These are phyloP conservation scores for Diaporthe ampelina DNA, from an alignment of 2,329 filamentous ascomycete species.

Conservation along the genomic window DNA sequence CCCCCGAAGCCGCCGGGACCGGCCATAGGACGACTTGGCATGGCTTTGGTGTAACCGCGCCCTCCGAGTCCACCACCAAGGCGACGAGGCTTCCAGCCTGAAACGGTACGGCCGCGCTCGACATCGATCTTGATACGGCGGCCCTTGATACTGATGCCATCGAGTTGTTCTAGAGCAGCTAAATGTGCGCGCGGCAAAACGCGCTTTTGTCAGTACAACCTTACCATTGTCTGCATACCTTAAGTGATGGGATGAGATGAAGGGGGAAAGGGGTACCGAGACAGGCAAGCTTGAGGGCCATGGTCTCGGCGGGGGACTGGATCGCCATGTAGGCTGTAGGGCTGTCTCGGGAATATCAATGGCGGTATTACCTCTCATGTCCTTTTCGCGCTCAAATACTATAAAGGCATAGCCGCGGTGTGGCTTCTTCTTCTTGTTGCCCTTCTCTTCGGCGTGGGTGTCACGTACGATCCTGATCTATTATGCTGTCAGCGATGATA, in stretches of 20 bases:
- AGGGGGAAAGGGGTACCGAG: constrained; percentile 51
- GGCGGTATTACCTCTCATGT: constrained; percentile 94
- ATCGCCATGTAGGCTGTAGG: constrained; percentile 56
- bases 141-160: constrained; percentile 94
- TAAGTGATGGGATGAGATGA: constrained; percentile 44
- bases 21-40: constrained; percentile 75
- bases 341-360: constrained; percentile 56
- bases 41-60: constrained; percentile 89
- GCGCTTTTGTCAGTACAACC: constrained; percentile 78
- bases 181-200: constrained; percentile 68
- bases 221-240: constrained; percentile 64
- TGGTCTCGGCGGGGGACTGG: constrained; percentile 58
- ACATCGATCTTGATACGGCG: constrained; percentile 94
- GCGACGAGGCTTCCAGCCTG: constrained; percentile 91
- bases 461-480: constrained; percentile 92
- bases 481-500: constrained; percentile 15
- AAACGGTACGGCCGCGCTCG: constrained; percentile 93
- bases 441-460: constrained; percentile 76
- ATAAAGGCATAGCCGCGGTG: constrained; percentile 96
- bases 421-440: constrained; percentile 83
- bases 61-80: constrained; percentile 94
- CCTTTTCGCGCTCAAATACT: constrained; percentile 95
- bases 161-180: constrained; percentile 90
- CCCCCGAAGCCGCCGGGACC: constrained; percentile 72
- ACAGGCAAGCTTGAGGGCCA: constrained; percentile 72